Evolutionary conservation across 2,329 filamentous ascomycete genomes (phyloP).

Genomic region (Ophiosphaerella narmari): DNA sequence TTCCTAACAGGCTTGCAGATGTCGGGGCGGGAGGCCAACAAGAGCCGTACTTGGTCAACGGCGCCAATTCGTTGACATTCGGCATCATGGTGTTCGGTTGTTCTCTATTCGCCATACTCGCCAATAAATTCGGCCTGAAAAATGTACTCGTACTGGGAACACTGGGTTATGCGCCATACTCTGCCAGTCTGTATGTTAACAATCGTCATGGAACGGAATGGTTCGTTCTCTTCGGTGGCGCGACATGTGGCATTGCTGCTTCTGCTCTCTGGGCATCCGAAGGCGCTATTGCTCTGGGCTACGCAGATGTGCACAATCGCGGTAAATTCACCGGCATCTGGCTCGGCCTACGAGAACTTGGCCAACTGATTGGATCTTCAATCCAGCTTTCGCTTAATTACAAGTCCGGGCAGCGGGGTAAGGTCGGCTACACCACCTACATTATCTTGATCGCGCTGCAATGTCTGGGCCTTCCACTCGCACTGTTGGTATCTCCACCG

Average conservation of each 20-base stretch:
- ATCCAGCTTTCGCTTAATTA: constrained; percentile 58
- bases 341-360: constrained; percentile 59
- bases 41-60: constrained; percentile 48
- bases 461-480: constrained; percentile 53
- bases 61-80: constrained; percentile 50
- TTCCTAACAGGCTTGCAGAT: constrained; percentile 23
- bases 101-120: constrained; percentile 28
- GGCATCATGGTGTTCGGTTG: constrained; percentile 50
- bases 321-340: constrained; percentile 57
- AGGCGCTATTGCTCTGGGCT: constrained; percentile 51
- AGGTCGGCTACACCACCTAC: constrained; percentile 52
- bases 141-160: constrained; percentile 37
- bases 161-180: constrained; percentile 38
- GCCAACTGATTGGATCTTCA: constrained; percentile 58
- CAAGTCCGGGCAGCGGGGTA: constrained; percentile 49
- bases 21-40: constrained; percentile 35
- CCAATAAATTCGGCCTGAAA: constrained; percentile 45
- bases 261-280: constrained; percentile 50
- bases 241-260: constrained; percentile 42
- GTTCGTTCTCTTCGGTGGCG: constrained; percentile 42
- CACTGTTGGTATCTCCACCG: constrained; percentile 52
- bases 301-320: constrained; percentile 53
- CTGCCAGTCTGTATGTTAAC: constrained; percentile 31
- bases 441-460: constrained; percentile 51
- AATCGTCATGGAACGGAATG: constrained; percentile 40